Conservation (phyloP, 495 filamentous ascomycete species). For the Sporormia fimetaria region DNA sequence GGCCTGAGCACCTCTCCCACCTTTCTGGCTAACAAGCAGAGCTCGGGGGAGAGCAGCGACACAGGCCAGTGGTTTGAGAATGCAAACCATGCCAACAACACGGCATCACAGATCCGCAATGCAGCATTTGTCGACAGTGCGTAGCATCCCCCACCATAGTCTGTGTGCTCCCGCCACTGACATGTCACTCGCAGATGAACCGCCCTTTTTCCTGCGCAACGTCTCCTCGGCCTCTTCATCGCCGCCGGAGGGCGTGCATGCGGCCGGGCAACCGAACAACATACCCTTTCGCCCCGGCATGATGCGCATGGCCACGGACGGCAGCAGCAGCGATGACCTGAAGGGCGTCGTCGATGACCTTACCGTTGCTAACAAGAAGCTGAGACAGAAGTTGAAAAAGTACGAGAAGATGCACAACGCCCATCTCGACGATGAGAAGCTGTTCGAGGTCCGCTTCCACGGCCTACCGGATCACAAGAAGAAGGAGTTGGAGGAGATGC, state of each 20-base stretch:
- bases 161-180: not conserved
- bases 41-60: constrained; percentile 36
- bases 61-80: constrained; percentile 35
- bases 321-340: constrained; percentile 31
- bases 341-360: constrained; percentile 35
- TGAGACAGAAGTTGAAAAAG: constrained; percentile 56
- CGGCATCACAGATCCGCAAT: constrained; percentile 18
- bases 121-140: constrained; percentile 27
- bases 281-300: constrained; percentile 18
- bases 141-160: not conserved
- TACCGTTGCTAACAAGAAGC: constrained; percentile 41
- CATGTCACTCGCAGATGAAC: constrained; percentile 25
- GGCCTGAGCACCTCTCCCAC: constrained; percentile 7
- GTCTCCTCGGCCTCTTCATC: constrained; percentile 30
- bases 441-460: constrained; percentile 69
- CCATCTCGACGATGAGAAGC: constrained; percentile 50
- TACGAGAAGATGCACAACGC: constrained; percentile 52
- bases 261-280: constrained; percentile 1
- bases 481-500: constrained; percentile 57
- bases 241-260: constrained; percentile 19
- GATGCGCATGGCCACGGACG: constrained; percentile 3
- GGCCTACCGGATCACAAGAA: constrained; percentile 54
- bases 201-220: constrained; percentile 34
- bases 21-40: constrained; percentile 20
- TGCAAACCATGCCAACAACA: constrained; percentile 36